Percentiles rank a stretch among this genome's conserved stretches.
Conservation (phyloP, 1,284 basidiomycete species). For the Apiotrichum gamsii region DNA sequence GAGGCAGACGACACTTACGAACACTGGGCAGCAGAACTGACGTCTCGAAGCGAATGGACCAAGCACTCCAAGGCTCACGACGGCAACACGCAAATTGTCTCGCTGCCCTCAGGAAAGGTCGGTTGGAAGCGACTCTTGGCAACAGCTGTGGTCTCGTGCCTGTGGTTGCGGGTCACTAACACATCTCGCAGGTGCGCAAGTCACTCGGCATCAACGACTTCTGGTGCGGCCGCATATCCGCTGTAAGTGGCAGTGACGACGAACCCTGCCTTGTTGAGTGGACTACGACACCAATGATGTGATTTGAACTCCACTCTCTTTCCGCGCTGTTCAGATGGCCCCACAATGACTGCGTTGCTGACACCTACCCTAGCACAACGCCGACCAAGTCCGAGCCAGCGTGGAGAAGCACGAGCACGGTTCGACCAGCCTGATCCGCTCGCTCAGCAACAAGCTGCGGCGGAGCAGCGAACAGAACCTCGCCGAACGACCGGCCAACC, state of each 20-base stretch:
- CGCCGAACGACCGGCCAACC: neutral
- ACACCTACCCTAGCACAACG: conserved; percentile 1
- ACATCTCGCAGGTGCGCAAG: conserved; percentile 30
- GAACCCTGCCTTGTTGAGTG: no score
- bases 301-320: no score
- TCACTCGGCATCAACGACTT: conserved; percentile 28
- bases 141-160: neutral
- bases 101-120: conserved; percentile 17
- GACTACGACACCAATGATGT: no score
- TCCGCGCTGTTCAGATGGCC: no score
- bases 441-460: conserved; percentile 2
- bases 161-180: no score
- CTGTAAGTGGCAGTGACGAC: neutral
- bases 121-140: neutral
- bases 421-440: neutral
- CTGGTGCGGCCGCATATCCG: conserved; percentile 33
- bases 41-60: conserved; percentile 29
- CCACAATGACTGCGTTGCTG: no score
- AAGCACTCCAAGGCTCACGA: conserved; percentile 22
- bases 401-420: neutral
- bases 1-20: no score
- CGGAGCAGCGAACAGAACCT: neutral
- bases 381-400: neutral
- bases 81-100: conserved; percentile 25
- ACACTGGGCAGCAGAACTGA: no score